Conservation (phyloP, 192 early-diverging fungal species). For the Coemansia sp. region DNA sequence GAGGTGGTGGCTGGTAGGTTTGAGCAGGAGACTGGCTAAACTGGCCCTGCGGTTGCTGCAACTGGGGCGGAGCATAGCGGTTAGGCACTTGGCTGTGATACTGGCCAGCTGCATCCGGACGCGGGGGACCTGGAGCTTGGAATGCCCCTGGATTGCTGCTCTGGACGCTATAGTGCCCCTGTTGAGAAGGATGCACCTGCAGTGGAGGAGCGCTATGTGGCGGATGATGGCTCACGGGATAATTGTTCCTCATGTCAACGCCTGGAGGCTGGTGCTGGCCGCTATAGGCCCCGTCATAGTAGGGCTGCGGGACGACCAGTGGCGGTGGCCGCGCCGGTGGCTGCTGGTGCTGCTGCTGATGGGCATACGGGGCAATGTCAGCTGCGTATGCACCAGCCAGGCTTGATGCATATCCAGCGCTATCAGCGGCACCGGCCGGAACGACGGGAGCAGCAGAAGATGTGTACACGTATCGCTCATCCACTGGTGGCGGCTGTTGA, state of each 20-base stretch:
- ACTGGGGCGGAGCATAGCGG: slow-evolving; percentile 4
- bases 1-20: not conserved
- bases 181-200: slow-evolving; percentile 5
- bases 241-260: not conserved
- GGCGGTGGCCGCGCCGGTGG: slow-evolving; percentile 8
- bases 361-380: slow-evolving; percentile 9
- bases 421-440: not conserved
- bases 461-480: slow-evolving; percentile 11
- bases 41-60: not conserved
- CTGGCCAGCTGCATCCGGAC: not conserved
- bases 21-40: not conserved
- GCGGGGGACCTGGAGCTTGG: not conserved
- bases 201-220: slow-evolving; percentile 7
- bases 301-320: slow-evolving; percentile 1
- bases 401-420: slow-evolving; percentile 19
- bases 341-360: slow-evolving; percentile 4
- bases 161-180: slow-evolving; percentile 8
- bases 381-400: slow-evolving; percentile 13
- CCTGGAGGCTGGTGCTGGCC: not conserved
- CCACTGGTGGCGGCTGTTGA: not conserved
- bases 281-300: slow-evolving; percentile 10
- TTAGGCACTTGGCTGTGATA: not conserved
- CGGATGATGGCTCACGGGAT: slow-evolving; percentile 2
- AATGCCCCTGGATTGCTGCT: not conserved
- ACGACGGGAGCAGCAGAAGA: slow-evolving; percentile 3